phyloP scores from a whole-genome alignment of 805 yeast genomes.

The Yarrowia sp. region DNA sequence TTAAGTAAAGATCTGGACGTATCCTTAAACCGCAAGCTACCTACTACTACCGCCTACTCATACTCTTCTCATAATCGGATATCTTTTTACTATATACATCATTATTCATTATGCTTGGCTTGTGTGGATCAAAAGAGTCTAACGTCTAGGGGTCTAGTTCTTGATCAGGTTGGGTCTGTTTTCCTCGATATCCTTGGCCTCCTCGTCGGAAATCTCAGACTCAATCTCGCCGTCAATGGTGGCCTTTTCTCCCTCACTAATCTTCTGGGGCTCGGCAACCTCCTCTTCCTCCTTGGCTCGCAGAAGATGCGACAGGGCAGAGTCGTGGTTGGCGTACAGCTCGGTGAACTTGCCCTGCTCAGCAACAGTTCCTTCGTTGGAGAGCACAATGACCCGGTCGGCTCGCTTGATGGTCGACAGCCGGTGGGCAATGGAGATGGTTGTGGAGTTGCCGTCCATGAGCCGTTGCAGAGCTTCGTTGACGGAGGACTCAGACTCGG shows the following conservation, averaged over 20 bases:
- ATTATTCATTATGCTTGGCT: slow-evolving; percentile 30
- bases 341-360: slow-evolving; percentile 70
- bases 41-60: too few relatives aligned
- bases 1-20: too few relatives aligned
- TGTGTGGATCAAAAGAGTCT: slow-evolving; percentile 9
- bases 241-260: slow-evolving; percentile 43
- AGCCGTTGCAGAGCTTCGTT: slow-evolving; percentile 71
- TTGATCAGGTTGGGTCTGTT: slow-evolving; percentile 39
- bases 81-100: slow-evolving; percentile 35
- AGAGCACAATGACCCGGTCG: slow-evolving; percentile 79
- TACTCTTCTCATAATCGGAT: slow-evolving; percentile 14
- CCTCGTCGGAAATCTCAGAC: slow-evolving; percentile 49
- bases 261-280: slow-evolving; percentile 4
- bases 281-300: slow-evolving; percentile 42
- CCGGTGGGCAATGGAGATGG: slow-evolving; percentile 89
- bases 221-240: slow-evolving; percentile 48
- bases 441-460: slow-evolving; percentile 64
- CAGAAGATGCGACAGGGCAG: slow-evolving; percentile 54
- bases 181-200: slow-evolving; percentile 46
- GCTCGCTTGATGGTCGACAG: slow-evolving; percentile 86
- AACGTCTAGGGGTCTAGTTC: slow-evolving; percentile 16
- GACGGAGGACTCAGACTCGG: slow-evolving; percentile 85
- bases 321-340: slow-evolving; percentile 56
- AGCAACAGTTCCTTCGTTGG: slow-evolving; percentile 72
- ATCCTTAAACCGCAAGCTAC: too few relatives aligned